These are phyloP conservation scores for Fusarium sororula DNA, from an alignment of 2,329 filamentous ascomycete genomes.

Conservation along the genomic window DNA sequence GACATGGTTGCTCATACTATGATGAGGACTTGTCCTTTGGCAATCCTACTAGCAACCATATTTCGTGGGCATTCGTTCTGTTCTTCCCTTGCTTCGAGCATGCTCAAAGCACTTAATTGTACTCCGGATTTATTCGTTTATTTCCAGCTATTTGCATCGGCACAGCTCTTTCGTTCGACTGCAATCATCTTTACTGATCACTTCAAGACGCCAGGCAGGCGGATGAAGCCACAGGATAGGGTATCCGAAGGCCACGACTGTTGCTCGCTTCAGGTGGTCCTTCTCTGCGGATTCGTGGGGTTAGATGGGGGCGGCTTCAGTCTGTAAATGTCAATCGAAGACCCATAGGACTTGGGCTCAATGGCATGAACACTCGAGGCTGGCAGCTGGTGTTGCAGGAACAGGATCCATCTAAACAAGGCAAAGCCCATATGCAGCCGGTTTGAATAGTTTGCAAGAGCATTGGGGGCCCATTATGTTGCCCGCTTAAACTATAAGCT, in stretches of 20 bases:
- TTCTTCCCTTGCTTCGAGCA: neutral
- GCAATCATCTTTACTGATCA: neutral
- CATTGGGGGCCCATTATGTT: neutral
- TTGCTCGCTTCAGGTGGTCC: neutral
- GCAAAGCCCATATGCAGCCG: neutral
- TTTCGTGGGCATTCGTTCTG: neutral
- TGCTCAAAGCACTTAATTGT: too few species aligned
- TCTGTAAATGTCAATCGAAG: neutral
- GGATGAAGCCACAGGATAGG: neutral
- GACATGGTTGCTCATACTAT: neutral
- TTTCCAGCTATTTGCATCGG: neutral
- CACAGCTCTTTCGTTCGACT: neutral
- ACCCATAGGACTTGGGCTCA: neutral
- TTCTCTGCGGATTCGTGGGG: neutral
- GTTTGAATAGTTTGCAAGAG: neutral
- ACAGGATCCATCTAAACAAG: neutral
- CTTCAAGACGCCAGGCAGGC: neutral
- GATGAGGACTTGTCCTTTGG: neutral
- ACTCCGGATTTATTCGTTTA: neutral
- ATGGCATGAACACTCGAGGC: neutral
- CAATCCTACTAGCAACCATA: neutral
- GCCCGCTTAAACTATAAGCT: neutral
- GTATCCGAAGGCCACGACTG: neutral
- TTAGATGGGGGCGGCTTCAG: neutral
- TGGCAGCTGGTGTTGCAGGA: neutral